These are phyloP conservation scores for Malassezia caprae DNA, from an alignment of 1,284 basidiomycete genomes.

Conservation along the genomic window DNA sequence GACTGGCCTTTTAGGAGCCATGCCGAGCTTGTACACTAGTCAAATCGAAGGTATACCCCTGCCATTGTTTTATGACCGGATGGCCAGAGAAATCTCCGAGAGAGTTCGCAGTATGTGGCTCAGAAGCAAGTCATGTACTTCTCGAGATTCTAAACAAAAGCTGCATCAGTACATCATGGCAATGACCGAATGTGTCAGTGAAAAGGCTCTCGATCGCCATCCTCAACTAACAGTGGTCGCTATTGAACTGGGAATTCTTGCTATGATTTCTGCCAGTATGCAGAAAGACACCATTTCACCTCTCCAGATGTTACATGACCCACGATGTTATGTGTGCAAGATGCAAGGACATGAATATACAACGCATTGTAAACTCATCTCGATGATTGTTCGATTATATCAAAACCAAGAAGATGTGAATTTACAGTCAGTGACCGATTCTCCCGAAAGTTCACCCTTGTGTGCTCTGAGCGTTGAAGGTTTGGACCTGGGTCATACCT, in stretches of 20 bases:
- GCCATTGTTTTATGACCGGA: conserved; percentile 5
- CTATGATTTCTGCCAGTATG: conserved; percentile 9
- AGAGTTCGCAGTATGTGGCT: conserved; percentile 2
- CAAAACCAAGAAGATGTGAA: background rate
- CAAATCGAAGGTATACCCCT: background rate
- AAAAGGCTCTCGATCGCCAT: conserved; percentile 2
- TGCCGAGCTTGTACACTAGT: background rate
- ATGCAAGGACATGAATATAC: background rate
- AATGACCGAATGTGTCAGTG: conserved; percentile 5
- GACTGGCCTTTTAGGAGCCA: background rate
- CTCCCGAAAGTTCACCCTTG: conserved; percentile 10
- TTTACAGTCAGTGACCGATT: conserved; percentile 2
- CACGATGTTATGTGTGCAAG: background rate
- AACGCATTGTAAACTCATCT: background rate
- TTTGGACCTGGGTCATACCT: conserved; percentile 8
- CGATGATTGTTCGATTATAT: background rate
- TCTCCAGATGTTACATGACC: background rate
- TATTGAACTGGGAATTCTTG: conserved; percentile 7
- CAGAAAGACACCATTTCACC: background rate
- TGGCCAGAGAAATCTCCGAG: conserved; percentile 2
- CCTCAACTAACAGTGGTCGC: conserved; percentile 4
- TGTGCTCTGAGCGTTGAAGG: conserved; percentile 4
- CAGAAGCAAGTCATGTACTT: background rate
- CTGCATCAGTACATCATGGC: conserved; percentile 5
- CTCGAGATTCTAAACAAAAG: background rate